A percentile compares a stretch with the other conserved stretches of the same genome.
Evolutionary conservation across 1,284 basidiomycete genomes (phyloP).

Genomic region (Rhodotorula sp.): DNA sequence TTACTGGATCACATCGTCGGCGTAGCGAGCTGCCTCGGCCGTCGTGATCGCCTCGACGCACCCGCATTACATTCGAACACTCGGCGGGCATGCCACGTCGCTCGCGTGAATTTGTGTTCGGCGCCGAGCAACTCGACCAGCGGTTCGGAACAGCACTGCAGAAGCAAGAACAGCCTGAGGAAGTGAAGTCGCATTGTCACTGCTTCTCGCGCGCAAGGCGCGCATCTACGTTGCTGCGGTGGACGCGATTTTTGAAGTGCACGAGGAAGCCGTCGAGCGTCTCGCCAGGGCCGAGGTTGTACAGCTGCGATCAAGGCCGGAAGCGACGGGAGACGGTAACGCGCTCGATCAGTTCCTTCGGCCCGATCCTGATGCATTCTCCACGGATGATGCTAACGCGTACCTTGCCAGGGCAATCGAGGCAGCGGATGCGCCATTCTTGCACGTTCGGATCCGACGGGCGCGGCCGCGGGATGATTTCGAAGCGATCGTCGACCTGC

Average conservation of each 20-base stretch:
- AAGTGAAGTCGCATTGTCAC: not conserved
- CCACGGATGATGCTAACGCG: not conserved
- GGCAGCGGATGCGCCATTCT: conserved; percentile 93
- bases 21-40: too few relatives aligned
- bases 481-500: conserved; percentile 82
- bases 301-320: conserved; percentile 60
- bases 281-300: conserved; percentile 89
- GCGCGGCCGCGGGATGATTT: conserved; percentile 60
- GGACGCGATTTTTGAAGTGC: conserved; percentile 76
- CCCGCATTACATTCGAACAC: too few relatives aligned
- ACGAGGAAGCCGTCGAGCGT: conserved; percentile 88
- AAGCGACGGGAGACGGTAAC: not conserved
- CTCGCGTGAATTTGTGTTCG: too few relatives aligned
- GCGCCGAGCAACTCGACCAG: too few relatives aligned
- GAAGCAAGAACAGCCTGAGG: not conserved
- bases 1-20: too few relatives aligned
- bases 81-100: too few relatives aligned
- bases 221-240: conserved; percentile 62
- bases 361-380: too few relatives aligned
- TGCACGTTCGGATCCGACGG: conserved; percentile 57
- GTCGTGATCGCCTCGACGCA: too few relatives aligned
- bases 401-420: conserved; percentile 95
- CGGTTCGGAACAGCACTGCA: not conserved
- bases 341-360: too few relatives aligned
- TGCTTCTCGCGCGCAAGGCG: conserved; percentile 39